A percentile compares a stretch with the other conserved stretches of the same genome.
Evolutionary conservation across 139 green algal genomes (phyloP).

Genomic region (Chlorella sorokiniana): DNA sequence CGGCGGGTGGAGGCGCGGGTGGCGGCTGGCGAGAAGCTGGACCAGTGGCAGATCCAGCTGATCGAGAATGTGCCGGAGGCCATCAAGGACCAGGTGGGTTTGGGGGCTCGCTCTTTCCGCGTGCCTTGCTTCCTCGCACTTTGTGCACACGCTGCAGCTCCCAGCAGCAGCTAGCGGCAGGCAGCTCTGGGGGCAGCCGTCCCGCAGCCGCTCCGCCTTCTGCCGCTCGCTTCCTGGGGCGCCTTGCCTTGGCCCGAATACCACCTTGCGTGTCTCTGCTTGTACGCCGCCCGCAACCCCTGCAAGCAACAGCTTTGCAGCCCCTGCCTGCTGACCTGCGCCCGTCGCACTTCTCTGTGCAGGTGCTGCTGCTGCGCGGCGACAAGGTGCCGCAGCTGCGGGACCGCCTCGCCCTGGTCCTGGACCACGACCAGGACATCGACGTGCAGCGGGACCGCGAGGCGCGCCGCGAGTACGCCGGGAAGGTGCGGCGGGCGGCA

Average conservation of each 20-base stretch:
- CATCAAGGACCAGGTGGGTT: constrained; percentile 36
- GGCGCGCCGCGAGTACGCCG: constrained; percentile 33
- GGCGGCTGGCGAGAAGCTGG: not conserved
- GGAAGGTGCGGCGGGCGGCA: constrained; percentile 9
- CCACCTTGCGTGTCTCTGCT: too few relatives aligned
- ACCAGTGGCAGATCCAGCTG: not conserved
- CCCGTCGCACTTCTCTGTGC: not conserved
- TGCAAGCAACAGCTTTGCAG: not conserved
- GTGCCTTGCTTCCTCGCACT: not conserved
- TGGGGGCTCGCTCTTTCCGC: not conserved
- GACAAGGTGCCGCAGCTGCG: not conserved
- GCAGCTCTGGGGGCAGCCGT: too few relatives aligned
- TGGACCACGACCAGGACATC: constrained; percentile 39
- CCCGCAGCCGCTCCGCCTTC: too few relatives aligned
- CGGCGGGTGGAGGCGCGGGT: too few relatives aligned
- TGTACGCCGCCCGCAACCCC: not conserved
- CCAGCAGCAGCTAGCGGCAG: too few relatives aligned
- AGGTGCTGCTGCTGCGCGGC: constrained; percentile 22
- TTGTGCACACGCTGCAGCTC: not conserved
- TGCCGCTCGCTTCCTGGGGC: too few relatives aligned
- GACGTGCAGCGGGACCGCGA: constrained; percentile 1
- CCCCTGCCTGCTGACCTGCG: not conserved
- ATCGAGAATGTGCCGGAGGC: constrained; percentile 1
- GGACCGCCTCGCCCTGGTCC: constrained; percentile 34
- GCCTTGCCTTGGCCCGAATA: too few relatives aligned